phyloP scores from a whole-genome alignment of 352 stramenopile species.

The Phytophthora uliginosa region DNA sequence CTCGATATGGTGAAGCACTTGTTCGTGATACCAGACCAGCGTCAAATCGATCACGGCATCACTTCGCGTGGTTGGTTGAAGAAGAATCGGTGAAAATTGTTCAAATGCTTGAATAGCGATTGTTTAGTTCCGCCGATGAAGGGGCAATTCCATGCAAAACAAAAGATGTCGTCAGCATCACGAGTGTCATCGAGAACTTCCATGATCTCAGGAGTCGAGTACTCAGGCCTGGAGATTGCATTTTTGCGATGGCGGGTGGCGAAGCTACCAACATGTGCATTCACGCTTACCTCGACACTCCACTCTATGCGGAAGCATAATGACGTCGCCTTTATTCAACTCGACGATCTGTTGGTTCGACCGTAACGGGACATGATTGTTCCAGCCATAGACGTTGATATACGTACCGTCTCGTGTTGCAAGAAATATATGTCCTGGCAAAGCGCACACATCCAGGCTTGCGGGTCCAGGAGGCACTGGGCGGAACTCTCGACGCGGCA shows the following conservation, averaged over 20 bases:
- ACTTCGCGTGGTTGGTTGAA: not conserved
- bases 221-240: too few species aligned
- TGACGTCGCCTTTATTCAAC: not conserved
- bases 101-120: not conserved
- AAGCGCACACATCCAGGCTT: not conserved
- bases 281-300: too few species aligned
- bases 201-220: not conserved
- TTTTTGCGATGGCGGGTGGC: too few species aligned
- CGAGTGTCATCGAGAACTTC: not conserved
- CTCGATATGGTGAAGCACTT: too few species aligned
- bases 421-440: not conserved
- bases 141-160: not conserved
- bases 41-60: not conserved
- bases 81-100: not conserved
- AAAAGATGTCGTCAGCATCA: not conserved
- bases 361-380: not conserved
- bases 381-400: conserved; percentile 1
- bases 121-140: not conserved
- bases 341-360: not conserved
- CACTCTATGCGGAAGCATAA: too few species aligned
- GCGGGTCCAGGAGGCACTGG: not conserved
- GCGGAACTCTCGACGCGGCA: not conserved
- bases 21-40: too few species aligned
- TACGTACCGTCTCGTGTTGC: not conserved
- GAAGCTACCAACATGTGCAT: too few species aligned